Base-by-base conservation (phyloP, 2,329 filamentous ascomycete species). In the Parastagonospora avenae region DNA sequence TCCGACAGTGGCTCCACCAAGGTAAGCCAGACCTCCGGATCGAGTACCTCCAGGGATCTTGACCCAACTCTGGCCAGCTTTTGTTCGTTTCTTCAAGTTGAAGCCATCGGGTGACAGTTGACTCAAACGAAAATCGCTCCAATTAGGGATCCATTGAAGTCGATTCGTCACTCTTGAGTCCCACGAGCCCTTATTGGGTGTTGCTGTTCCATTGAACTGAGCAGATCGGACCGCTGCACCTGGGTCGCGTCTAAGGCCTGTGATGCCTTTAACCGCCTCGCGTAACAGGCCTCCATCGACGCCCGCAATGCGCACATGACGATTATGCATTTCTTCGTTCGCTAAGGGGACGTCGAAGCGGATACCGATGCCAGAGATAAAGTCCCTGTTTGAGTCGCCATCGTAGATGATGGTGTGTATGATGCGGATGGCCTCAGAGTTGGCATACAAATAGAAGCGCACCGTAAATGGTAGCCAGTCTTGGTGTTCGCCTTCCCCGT, bases 51-150 rank as follows among this genome's bases (percentile, higher is more conserved):
- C 83, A 0, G 82, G 79, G 9, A 85, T 81, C 1, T 81, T 83
- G 1, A 86, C 71, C 83, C 84, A 86, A 46, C 77, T 78, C 42
- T 81, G 79, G 1, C 82, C 82, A 1, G 76, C 59, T 59, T 85
- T 82, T 2, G 83, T 86, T 37, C 85, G 71, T 70, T 87, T 87
- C 67, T 81, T 81, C 15, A 87, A 66, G 0, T 76, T 84, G 60
- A 85, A 87, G 0, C 84, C 85, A 37, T 86, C 84, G 0, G 84
- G 71, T 0, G 83, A 85, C 0, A 85, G 72, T 59, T 87, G 85
- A 0, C 73, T 74, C 11, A 87, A 70, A 14, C 75, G 78, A 62
- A 81, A 87, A 55, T 85, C 82, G 44, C 77, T 80, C 82, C 83
- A 87, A 0, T 76, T 67, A 0, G 83, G 84, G 41, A 87, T 78